Base-by-base conservation (phyloP, 768 basidiomycete species). In the Piloderma croceum region DNA sequence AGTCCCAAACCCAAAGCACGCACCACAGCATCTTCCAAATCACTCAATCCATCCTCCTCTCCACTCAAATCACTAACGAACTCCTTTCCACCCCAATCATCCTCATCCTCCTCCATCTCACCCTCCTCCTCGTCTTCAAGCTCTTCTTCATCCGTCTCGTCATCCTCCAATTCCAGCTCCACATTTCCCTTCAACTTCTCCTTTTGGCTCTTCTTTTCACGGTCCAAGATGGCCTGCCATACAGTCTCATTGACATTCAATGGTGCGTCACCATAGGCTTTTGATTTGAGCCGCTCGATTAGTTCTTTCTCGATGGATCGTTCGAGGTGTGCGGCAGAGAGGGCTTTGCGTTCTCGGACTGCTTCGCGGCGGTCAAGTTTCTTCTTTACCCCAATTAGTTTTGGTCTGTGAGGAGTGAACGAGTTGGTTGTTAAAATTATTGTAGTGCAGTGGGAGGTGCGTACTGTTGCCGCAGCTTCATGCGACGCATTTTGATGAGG, bases 191-290 rank as follows among this genome's bases (percentile, higher is more conserved):
- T 69, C 43, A 62, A 63, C 39, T 67, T 67, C 19, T 44, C 61
- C 44, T 65, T 63, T 24, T 64, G 65, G 19, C 60, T 69, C 24
- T 65, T 67, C 50, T 77, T 75, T 52, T 96, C 91, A 34, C 80
- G 73, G 55, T 96, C 90, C 31, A 98, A 67, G 38, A 99, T 83
- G 3, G 88, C 81, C 48, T 82, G 79, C 96, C 96, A 98, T 7
- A 98, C 92, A 31, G 71, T 81, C 65, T 99, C 96, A 62, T 99
- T 98, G 43, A 99, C 93, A 61, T 99, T 98, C 32, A 99, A 75
- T 10, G 96, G 96, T 24, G 88, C 86, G 55, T 98, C 94, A 31
- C 96, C 94, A 57, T 99, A 98, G 13, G 94, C 93, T 62, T 96
- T 96, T 39, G 84, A 84, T 68, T 93, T 92, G 15, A 99, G 74